Base-by-base conservation (phyloP, 73 alveolate species). In the Durusdinium trenchii region DNA sequence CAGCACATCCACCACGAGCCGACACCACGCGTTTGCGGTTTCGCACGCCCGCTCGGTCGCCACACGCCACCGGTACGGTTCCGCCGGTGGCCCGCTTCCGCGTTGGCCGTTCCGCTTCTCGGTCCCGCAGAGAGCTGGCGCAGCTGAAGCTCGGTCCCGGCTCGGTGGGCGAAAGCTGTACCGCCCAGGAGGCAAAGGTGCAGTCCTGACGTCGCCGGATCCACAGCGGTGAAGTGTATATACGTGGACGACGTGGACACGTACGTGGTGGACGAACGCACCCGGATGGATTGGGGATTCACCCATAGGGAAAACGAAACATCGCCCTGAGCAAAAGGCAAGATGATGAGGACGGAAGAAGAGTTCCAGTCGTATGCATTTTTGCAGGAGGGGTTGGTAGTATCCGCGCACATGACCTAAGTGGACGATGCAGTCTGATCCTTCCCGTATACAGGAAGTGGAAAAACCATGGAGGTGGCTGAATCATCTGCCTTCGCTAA, bases 121-220 rank as follows among this genome's bases (percentile, higher is more conserved):
- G 12, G 12, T 57, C 32, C 69, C 69, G 23, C 69, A 12, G 32
- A 16, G 23, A 57, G 23, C 12, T 23, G 69, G 12, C 23, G 69
- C 79, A 20, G 40, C 30, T 64, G 10, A 20, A 20, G 45, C n/a
- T 26, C 23, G 42, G 46, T 67, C 35, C 84, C 84, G 7, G n/a
- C n/a, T 73, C 84, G 0, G 51, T 0, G 51, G 61, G 36, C 5
- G 26, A 23, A 38, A 78, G 87, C 45, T 43, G 87, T n/a, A 78
- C 87, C 12, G 6, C 62, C 87, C 87, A 78, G 61, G 87, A 78
- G 57, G 38, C 62, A 45, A 78, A 78, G 87, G 62, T 78, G 40
- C 87, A 78, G 23, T 78, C 87, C 87, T 78, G 20, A 40, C 62
- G 14, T n/a, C n/a, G 54, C 2, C 35, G 12, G 69, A 38, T 30